Conservation (phyloP, 1,284 basidiomycete genomes). For the Fomitiporia mediterranea region DNA sequence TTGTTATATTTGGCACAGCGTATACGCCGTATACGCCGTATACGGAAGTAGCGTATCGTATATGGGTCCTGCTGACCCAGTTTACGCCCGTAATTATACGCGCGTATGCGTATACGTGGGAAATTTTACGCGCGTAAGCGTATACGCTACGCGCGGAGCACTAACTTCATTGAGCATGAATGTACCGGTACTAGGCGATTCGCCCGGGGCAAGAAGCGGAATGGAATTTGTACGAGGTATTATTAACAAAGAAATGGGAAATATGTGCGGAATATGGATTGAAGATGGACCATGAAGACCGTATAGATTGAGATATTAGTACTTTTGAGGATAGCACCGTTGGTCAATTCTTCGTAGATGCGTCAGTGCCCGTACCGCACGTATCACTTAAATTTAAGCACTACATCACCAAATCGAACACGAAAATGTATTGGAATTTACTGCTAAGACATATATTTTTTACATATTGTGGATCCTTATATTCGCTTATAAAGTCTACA, state of each 20-base stretch:
- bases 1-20: too few species aligned
- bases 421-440: conserved; percentile 14
- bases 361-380: too few species aligned
- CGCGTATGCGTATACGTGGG: too few species aligned
- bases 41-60: too few species aligned
- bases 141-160: too few species aligned
- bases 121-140: too few species aligned
- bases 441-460: conserved; percentile 53
- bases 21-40: too few species aligned
- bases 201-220: conserved; percentile 68
- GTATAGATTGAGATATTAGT: conserved; percentile 53
- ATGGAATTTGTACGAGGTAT: conserved; percentile 59
- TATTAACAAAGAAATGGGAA: conserved; percentile 48
- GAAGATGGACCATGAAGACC: conserved; percentile 58
- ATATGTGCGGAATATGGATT: conserved; percentile 45
- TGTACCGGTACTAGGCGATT: conserved; percentile 70
- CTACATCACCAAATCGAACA: conserved; percentile 8
- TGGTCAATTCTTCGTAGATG: too few species aligned
- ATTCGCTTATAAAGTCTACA: conserved; percentile 59
- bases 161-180: conserved; percentile 73
- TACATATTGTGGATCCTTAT: conserved; percentile 78
- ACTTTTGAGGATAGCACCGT: conserved; percentile 75
- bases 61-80: too few species aligned
- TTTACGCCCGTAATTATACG: too few species aligned
- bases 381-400: too few species aligned